Base-by-base conservation (phyloP, 75 land plant genomes). In the Sequoia sempervirens region DNA sequence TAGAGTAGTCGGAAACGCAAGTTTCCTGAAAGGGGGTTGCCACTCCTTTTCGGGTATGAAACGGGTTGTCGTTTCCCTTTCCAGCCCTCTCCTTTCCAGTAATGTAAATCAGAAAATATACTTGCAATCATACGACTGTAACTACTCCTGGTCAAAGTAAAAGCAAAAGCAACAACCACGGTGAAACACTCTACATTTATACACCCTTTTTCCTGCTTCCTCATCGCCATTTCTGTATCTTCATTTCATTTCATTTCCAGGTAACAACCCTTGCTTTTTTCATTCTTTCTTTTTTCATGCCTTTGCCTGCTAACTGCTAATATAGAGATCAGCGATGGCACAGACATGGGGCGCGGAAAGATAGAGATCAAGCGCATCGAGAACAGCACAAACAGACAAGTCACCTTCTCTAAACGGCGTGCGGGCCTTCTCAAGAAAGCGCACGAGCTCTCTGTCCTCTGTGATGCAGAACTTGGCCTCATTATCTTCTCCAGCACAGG, bases 361-460 rank as follows among this genome's bases (percentile, higher is more conserved):
- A 87, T 88, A 18, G 89, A 87, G 81, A 82, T 85, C 40, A 88
- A 88, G 87, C 40, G 84, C 73, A 82, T 88, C 28, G 89, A 88
- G 81, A 85, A 81, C 70, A 56, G 80, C 2, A 82, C 82, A 50
- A 86, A 76, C 47, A 52, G 80, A 20, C 87, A 85, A 41, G 87
- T 85, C 5, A 88, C 89, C 13, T 88, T 82, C 53, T 81, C 87
- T 64, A 88, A 88, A 79, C 83, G 89, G 13, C 37, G 87, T 26
- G 84, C 79, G 2, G 89, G 89, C 2, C 75, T 88, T n/a, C 84
- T 86, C 37, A 88, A 88, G 89, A 88, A 88, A 64, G 89, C 89
- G n/a, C 64, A 85, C 32, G 89, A 88, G 74, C 84, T 88, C 18
- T 81, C 89, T 17, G 79, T 82, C 0, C 87, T 88, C 15, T 88